These are phyloP conservation scores for Suaeda aralocaspica DNA, from an alignment of 148 eudicot species.

Conservation along the genomic window DNA sequence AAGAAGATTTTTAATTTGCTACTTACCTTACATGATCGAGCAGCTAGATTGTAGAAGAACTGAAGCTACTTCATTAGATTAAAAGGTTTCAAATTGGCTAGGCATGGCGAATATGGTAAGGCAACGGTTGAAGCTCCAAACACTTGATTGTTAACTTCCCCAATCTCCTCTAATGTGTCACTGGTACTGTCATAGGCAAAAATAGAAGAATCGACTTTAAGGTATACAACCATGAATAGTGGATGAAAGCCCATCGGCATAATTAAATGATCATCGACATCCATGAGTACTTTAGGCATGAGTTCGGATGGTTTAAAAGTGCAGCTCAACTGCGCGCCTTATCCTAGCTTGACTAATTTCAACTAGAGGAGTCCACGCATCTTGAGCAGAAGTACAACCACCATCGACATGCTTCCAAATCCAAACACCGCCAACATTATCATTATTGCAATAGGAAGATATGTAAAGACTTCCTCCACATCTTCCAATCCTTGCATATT, in stretches of 20 bases:
- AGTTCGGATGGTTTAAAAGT: not conserved
- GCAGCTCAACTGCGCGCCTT: not conserved
- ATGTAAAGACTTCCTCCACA: not conserved
- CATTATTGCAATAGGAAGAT: not conserved
- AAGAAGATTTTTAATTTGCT: too few relatives aligned
- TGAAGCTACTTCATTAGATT: not conserved
- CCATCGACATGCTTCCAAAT: conserved; percentile 18
- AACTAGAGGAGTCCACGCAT: conserved; percentile 10
- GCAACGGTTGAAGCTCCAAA: not conserved
- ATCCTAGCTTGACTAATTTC: not conserved
- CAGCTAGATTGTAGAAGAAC: not conserved
- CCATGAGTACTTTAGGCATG: not conserved
- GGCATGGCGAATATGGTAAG: conserved; percentile 5
- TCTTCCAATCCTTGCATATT: conserved; percentile 11
- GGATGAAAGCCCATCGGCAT: conserved; percentile 11
- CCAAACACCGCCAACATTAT: conserved; percentile 7
- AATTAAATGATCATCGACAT: not conserved
- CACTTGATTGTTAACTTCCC: not conserved
- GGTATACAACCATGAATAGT: not conserved
- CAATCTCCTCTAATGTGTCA: conserved; percentile 4
- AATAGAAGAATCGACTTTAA: not conserved
- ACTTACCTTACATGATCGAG: not conserved
- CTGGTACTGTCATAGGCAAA: not conserved
- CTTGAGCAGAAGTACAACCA: not conserved
- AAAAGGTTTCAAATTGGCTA: not conserved